Evolutionary conservation across 768 basidiomycete genomes (phyloP), one percentile per base, ranked within the genome.

Genomic region (Kwoniella europaea): DNA sequence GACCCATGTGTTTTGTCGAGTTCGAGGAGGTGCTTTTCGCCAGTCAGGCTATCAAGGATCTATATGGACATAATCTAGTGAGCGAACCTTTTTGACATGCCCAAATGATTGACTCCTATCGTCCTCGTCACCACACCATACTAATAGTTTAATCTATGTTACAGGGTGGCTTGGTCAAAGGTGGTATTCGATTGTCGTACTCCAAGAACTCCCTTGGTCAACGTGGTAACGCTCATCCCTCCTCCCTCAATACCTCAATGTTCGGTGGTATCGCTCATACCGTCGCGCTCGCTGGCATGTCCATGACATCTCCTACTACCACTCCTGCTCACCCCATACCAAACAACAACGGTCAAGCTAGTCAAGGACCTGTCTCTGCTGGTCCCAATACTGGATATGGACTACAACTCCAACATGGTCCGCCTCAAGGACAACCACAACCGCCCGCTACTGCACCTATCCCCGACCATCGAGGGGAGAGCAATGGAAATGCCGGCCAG

Each of bases 1-100:
- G 97, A 0, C 96, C 96, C 9, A 98, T 98, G 95, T 98, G 97
- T 84, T 98, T 98, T 83, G 94, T 98, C 56, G 97, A 99, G 92
- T 99, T 98, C 75, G 93, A 97, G 68, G 94, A 95, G 80, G 93
- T 97, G 22, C 83, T 86, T 10, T 89, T 86, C 79, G 97, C 97
- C 10, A 90, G 92, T 9, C 89, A 88, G 81, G 92, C 96, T n/a
- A 87, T 98, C 78, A 88, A 90, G 69, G 91, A 94, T 58, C 86
- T 98, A 71, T 94, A 97, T 67, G 97, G 97, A 27, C 88, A 94
- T 80, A 92, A 89, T n/a, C 86, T 99, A 53, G 81, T 81, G 67
- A 76, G 81, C 76, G 6, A 35, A 59, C 16, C 27, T 56, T 56
- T 9, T 22, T 59, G 35, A 29, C 35, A 35, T 35, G 35, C 35